Evolutionary conservation across 2,329 filamentous ascomycete species (phyloP), one percentile per base, ranked within the genome.

Genomic region (Xylaria arbuscula): DNA sequence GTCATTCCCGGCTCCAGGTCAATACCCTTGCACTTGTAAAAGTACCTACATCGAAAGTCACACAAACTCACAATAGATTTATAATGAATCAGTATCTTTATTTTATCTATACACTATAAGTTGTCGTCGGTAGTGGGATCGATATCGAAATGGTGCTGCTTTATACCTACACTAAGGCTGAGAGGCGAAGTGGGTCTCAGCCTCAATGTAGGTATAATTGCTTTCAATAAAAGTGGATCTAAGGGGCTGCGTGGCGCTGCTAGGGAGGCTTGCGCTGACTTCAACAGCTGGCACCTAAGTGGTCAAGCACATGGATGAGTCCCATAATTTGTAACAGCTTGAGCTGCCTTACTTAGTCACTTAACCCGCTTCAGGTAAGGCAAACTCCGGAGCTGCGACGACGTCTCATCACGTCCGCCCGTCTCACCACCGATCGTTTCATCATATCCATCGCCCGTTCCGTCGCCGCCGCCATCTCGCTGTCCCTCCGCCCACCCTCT

Each of bases 321-420:
- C 48, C 48, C 24, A 54, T 54, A 34, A 34, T 32, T 34, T 19
- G 17, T 11, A 36, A 32, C 8, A n/a, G 11, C 8, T 28, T 28
- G n/a, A 45, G 13, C n/a, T 42, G 15, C 40, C 40, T 45, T 7
- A 6, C 40, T 17, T 17, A 45, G 13, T 28, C 28, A 28, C 22
- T 54, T 54, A 54, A 54, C 2, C 51, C 28, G 51, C 11, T 36
- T 54, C 6, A 59, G 42, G 24, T 36, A 47, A 24, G 45, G 19
- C n/a, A 5, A 24, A 22, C 45, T 13, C 19, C 19, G 19, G 19
- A 28, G 34, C 47, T 7, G 15, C 34, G 19, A 58, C 62, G n/a
- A 53, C 24, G 34, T 40, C n/a, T 17, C 56, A 13, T 48, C n/a
- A 4, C 48, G 34, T 6, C n/a, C 17, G 17, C 45, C 17, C 45